Evolutionary conservation across 345 rosid species (phyloP).

Genomic region (Mallotus nudiflorus): DNA sequence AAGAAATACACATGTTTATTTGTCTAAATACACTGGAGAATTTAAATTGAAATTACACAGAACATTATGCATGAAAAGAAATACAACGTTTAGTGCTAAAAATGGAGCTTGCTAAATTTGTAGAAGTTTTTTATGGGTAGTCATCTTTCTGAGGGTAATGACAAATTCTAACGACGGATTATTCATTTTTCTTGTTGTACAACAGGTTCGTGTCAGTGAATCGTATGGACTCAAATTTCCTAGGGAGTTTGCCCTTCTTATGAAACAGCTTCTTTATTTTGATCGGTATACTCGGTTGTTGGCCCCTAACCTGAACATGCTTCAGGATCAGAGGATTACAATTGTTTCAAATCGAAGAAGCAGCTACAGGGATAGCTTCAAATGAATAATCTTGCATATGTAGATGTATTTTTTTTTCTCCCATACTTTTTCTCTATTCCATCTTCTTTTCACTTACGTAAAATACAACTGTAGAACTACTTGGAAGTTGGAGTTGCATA

Average conservation of each 20-base stretch:
- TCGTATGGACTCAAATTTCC: slow-evolving; percentile 92
- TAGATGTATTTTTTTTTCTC: not conserved
- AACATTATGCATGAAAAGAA: not conserved
- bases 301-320: slow-evolving; percentile 95
- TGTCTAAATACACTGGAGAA: not conserved
- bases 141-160: not conserved
- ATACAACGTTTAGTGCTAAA: not conserved
- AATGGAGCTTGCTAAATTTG: not conserved
- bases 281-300: slow-evolving; percentile 88
- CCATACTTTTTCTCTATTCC: not conserved
- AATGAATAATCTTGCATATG: slow-evolving; percentile 33
- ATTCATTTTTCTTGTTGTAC: slow-evolving; percentile 6
- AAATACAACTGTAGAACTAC: not conserved
- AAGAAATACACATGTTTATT: not conserved
- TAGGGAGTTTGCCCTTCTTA: slow-evolving; percentile 91
- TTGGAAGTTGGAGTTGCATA: not conserved
- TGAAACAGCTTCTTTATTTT: slow-evolving; percentile 95
- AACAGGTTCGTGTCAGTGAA: slow-evolving; percentile 78
- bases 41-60: not conserved
- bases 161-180: not conserved
- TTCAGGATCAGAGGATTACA: slow-evolving; percentile 89
- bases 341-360: slow-evolving; percentile 65
- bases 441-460: not conserved
- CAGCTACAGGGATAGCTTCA: slow-evolving; percentile 45
- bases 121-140: not conserved